phyloP scores from a whole-genome alignment of 192 early-diverging fungal genomes.

The Umbelopsis vinacea region DNA sequence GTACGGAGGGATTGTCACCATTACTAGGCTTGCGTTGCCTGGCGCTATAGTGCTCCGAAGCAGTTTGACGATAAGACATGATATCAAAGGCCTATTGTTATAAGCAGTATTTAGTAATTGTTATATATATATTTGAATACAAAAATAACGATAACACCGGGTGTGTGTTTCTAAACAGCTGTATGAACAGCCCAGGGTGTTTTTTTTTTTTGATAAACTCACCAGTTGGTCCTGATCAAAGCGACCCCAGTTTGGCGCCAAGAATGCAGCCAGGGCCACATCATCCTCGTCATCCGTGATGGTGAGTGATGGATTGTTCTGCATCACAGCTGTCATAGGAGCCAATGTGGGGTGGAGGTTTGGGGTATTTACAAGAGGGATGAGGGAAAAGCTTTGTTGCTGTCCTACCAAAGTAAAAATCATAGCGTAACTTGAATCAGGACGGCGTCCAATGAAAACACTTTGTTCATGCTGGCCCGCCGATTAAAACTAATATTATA shows the following conservation, averaged over 20 bases:
- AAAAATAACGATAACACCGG: too few species aligned
- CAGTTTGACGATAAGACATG: constrained; percentile 11
- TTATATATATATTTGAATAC: too few species aligned
- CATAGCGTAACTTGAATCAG: constrained; percentile 5
- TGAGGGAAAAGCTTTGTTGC: neutral
- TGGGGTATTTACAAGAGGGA: constrained; percentile 22
- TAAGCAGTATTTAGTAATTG: neutral
- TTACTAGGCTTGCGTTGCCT: constrained; percentile 5
- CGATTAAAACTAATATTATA: neutral
- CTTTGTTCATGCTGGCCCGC: neutral
- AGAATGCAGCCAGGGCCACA: constrained; percentile 22
- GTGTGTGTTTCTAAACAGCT: too few species aligned
- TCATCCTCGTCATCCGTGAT: constrained; percentile 30
- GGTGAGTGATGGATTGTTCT: neutral
- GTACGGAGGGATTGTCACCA: neutral
- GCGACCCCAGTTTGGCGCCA: constrained; percentile 22
- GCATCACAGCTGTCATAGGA: constrained; percentile 14
- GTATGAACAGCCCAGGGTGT: neutral
- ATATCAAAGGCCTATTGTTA: constrained; percentile 10
- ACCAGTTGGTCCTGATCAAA: constrained; percentile 21
- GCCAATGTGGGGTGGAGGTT: neutral
- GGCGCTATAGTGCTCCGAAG: neutral
- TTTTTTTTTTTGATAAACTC: neutral
- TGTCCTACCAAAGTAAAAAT: neutral
- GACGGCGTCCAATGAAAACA: constrained; percentile 14